Conservation (phyloP, 2,329 filamentous ascomycete genomes). For the Claviceps pazoutovae region DNA sequence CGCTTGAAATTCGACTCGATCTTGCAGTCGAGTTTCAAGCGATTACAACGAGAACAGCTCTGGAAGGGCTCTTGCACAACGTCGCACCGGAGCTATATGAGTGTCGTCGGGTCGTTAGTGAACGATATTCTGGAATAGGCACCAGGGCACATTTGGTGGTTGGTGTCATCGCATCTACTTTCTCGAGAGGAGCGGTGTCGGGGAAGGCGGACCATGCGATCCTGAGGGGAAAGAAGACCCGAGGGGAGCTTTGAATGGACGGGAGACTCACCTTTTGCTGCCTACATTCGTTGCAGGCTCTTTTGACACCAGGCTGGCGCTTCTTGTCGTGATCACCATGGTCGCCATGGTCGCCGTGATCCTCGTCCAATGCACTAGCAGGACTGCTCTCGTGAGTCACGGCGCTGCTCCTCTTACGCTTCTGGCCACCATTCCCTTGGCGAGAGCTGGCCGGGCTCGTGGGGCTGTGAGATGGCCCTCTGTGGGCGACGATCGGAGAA, state of each 20-base stretch:
- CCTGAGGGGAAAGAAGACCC: neutral
- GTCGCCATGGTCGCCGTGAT: slow-evolving; percentile 28
- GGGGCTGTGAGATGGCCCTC: slow-evolving; percentile 37
- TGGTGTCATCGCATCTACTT: neutral
- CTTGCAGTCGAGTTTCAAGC: slow-evolving; percentile 69
- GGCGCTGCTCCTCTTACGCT: slow-evolving; percentile 44
- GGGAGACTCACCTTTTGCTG: slow-evolving; percentile 59
- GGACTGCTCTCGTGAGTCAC: slow-evolving; percentile 45
- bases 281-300: slow-evolving; percentile 72
- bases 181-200: too few species aligned
- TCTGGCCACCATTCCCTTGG: slow-evolving; percentile 33
- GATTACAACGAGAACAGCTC: slow-evolving; percentile 63
- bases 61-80: slow-evolving; percentile 69
- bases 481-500: slow-evolving; percentile 29
- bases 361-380: slow-evolving; percentile 35
- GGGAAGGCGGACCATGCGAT: neutral
- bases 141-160: too few species aligned
- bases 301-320: slow-evolving; percentile 56
- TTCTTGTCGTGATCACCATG: slow-evolving; percentile 42
- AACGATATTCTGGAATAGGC: neutral
- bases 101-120: neutral
- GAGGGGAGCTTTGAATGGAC: neutral
- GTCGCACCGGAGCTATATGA: slow-evolving; percentile 61
- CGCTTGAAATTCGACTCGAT: slow-evolving; percentile 83
- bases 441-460: slow-evolving; percentile 41